Evolutionary conservation across 495 filamentous ascomycete species (phyloP).

Genomic region (Lophium mytilinum): DNA sequence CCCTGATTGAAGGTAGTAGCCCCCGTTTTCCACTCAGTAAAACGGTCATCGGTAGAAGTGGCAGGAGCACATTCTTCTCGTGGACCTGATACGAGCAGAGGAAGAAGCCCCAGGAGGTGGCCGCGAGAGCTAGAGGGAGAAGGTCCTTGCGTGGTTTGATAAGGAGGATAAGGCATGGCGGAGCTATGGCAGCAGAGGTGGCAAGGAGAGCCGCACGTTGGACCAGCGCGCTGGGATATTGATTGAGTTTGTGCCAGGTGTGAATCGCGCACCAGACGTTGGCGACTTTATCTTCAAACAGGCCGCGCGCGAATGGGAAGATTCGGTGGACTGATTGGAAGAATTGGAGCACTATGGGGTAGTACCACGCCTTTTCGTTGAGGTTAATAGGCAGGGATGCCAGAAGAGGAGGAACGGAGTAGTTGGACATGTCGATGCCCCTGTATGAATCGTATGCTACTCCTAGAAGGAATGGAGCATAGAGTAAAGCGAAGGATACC

Average conservation of each 20-base stretch:
- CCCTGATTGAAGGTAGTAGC: slow-evolving; percentile 61
- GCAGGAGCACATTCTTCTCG: slow-evolving; percentile 90
- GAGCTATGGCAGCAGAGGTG: slow-evolving; percentile 65
- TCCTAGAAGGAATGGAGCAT: slow-evolving; percentile 65
- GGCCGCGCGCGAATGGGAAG: slow-evolving; percentile 85
- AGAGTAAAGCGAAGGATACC: slow-evolving; percentile 63
- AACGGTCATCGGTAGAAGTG: slow-evolving; percentile 84
- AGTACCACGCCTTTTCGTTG: slow-evolving; percentile 57
- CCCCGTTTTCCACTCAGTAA: slow-evolving; percentile 70
- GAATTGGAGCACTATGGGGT: slow-evolving; percentile 64
- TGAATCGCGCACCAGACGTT: slow-evolving; percentile 96
- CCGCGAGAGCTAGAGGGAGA: slow-evolving; percentile 68
- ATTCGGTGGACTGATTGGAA: slow-evolving; percentile 78
- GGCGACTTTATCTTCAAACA: slow-evolving; percentile 98
- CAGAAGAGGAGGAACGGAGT: slow-evolving; percentile 42
- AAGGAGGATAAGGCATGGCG: slow-evolving; percentile 73
- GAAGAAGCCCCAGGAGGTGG: slow-evolving; percentile 93
- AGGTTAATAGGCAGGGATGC: slow-evolving; percentile 51
- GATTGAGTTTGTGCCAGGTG: slow-evolving; percentile 74
- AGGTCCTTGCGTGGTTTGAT: slow-evolving; percentile 66
- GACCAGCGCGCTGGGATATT: slow-evolving; percentile 49
- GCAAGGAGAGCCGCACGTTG: slow-evolving; percentile 69
- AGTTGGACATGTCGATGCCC: slow-evolving; percentile 42
- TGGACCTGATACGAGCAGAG: slow-evolving; percentile 96
- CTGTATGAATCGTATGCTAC: slow-evolving; percentile 50